Base-by-base conservation (phyloP, 1,139 yeast species). In the Pichia terricola region DNA sequence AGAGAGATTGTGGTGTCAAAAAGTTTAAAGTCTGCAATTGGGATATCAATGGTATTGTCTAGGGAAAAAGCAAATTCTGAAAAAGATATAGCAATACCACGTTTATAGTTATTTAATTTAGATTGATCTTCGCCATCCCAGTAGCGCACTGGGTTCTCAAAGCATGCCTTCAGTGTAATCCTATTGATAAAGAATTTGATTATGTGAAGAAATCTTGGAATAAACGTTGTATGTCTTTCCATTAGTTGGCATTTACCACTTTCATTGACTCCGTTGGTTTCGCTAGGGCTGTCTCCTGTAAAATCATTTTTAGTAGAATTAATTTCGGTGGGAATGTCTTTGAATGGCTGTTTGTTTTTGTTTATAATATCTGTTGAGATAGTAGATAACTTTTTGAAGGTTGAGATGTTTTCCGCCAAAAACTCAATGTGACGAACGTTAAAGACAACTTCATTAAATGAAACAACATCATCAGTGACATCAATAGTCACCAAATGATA, bases 51-150 rank as follows among this genome's bases (percentile, higher is more conserved):
- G 1, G 51, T 39, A 10, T 43, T 46, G 31, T 53, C 53, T 34
- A 47, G 44, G 22, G 46, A 16, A 5, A 42, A 26, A 1, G 42
- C 28, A 5, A 49, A 34, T 26, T 41, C 28, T 40, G 36, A 1
- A 4, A 37, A 7, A 42, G 39, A 43, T 10, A 56, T 5, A 4
- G 49, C 42, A 37, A 55, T 33, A 31, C 63, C 63, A 41, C 63
- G 52, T 30, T 56, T 47, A 40, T 38, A 58, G 3, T 42, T 48
- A 39, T 58, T 58, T 42, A 60, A 33, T 11, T 50, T 52, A 1
- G 59, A 42, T 43, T 59, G 61, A 42, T 57, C 62, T n/a, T 47
- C 48, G 4, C 54, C 55, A 39, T 50, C 52, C 45, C 53, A 60
- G 41, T 51, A 58, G 35, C 50, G 50, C 4, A 60, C 51, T 3